A percentile compares a stretch with the other conserved stretches of the same genome.
Conservation (phyloP, 2,329 filamentous ascomycete species). For the Fusarium concolor region DNA sequence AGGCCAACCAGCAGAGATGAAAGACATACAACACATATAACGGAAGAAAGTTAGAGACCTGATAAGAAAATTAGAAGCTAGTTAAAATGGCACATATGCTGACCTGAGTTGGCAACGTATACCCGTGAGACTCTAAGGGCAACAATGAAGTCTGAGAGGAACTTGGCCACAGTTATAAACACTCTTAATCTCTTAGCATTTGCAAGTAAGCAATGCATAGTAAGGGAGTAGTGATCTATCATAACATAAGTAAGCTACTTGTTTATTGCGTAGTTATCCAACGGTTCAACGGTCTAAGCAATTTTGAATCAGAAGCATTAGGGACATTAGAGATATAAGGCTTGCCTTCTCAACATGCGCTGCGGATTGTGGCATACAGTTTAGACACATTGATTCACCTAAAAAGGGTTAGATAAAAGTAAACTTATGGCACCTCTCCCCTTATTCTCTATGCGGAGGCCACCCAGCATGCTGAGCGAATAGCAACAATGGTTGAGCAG, state of each 20-base stretch:
- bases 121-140: background rate
- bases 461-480: too few relatives aligned
- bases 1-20: background rate
- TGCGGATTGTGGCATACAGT: too few relatives aligned
- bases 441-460: too few relatives aligned
- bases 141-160: background rate
- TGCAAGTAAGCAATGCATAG: too few relatives aligned
- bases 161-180: background rate
- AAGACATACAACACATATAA: background rate
- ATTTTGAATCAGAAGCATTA: background rate
- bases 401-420: too few relatives aligned
- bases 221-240: background rate
- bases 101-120: background rate
- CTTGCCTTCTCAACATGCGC: too few relatives aligned
- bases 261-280: background rate
- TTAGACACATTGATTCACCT: too few relatives aligned
- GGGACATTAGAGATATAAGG: too few relatives aligned
- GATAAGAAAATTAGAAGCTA: too few relatives aligned
- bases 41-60: background rate
- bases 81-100: background rate
- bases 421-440: too few relatives aligned
- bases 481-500: too few relatives aligned
- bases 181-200: too few relatives aligned
- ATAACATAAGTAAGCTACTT: background rate
- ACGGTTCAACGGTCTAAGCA: background rate